Conservation (phyloP, 768 basidiomycete species). For the Wakefieldia striispora region DNA sequence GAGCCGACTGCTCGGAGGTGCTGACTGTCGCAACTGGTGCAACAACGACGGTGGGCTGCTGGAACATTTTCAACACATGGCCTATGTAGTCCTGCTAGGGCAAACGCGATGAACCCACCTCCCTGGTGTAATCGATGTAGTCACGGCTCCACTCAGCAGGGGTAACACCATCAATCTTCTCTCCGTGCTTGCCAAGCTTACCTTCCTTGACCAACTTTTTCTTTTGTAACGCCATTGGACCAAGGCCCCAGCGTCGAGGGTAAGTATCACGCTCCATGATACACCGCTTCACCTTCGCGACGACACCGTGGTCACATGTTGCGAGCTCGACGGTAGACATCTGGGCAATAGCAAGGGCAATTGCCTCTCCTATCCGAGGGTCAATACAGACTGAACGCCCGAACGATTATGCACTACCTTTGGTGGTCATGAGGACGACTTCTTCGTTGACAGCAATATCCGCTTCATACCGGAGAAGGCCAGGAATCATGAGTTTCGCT, state of each 20-base stretch:
- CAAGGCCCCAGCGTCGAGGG: conserved; percentile 96
- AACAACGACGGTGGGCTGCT: conserved; percentile 41
- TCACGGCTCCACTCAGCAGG: conserved; percentile 89
- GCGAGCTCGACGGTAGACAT: conserved; percentile 99
- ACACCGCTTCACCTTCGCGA: conserved; percentile 98
- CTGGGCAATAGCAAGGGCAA: conserved; percentile 91
- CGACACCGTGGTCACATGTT: conserved; percentile 97
- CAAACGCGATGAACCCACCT: conserved; percentile 36
- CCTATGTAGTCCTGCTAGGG: neutral
- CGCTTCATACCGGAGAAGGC: conserved; percentile 91
- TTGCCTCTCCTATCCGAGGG: conserved; percentile 69
- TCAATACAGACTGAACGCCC: neutral
- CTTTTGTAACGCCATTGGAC: conserved; percentile 95
- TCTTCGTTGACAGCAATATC: conserved; percentile 96
- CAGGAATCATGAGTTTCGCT: conserved; percentile 99
- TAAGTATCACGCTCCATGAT: conserved; percentile 99
- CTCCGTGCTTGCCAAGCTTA: conserved; percentile 92
- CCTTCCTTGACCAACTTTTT: conserved; percentile 99
- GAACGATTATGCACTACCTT: conserved; percentile 51
- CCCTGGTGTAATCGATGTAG: conserved; percentile 90
- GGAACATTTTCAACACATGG: conserved; percentile 12
- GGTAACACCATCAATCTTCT: conserved; percentile 83
- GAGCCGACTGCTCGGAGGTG: conserved; percentile 24
- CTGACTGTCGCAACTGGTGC: conserved; percentile 21
- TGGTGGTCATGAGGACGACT: conserved; percentile 97